A percentile compares a stretch with the other conserved stretches of the same genome.
phyloP scores from a whole-genome alignment of 1,284 basidiomycete species.

The Pulveroboletus sp. region DNA sequence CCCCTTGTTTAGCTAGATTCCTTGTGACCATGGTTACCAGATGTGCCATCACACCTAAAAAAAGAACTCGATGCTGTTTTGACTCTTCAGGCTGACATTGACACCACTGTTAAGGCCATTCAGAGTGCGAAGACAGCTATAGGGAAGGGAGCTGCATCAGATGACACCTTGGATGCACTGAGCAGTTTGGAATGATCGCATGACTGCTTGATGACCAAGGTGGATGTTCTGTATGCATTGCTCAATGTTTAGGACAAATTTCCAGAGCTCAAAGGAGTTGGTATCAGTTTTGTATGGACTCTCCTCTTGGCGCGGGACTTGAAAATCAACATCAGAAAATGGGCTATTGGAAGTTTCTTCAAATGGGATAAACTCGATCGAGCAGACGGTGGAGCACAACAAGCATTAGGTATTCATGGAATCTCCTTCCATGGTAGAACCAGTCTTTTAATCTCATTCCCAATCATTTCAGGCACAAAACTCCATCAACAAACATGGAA shows the following conservation, averaged over 20 bases:
- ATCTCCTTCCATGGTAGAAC: background rate
- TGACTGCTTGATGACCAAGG: slow-evolving; percentile 14
- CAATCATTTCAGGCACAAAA: too few species aligned
- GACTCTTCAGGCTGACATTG: slow-evolving; percentile 25
- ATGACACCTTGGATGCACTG: background rate
- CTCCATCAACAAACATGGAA: too few species aligned
- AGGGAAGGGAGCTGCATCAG: background rate
- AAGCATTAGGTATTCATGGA: background rate
- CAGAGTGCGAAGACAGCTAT: slow-evolving; percentile 8
- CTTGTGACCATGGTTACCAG: slow-evolving; percentile 14
- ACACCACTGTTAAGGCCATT: slow-evolving; percentile 18
- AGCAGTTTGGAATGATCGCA: background rate
- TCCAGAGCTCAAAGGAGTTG: slow-evolving; percentile 29
- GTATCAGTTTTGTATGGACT: slow-evolving; percentile 31
- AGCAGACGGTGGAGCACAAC: too few species aligned
- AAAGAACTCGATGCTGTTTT: slow-evolving; percentile 31
- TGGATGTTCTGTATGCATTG: slow-evolving; percentile 32
- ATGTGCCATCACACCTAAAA: slow-evolving; percentile 32
- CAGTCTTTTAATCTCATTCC: too few species aligned
- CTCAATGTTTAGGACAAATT: slow-evolving; percentile 34
- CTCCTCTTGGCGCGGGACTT: slow-evolving; percentile 8
- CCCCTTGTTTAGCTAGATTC: background rate
- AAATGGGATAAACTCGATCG: too few species aligned
- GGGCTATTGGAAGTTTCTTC: too few species aligned
- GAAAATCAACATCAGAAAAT: too few species aligned